These are phyloP conservation scores for Thermochaetoides thermophila DNA, from an alignment of 495 filamentous ascomycete genomes.

Conservation along the genomic window DNA sequence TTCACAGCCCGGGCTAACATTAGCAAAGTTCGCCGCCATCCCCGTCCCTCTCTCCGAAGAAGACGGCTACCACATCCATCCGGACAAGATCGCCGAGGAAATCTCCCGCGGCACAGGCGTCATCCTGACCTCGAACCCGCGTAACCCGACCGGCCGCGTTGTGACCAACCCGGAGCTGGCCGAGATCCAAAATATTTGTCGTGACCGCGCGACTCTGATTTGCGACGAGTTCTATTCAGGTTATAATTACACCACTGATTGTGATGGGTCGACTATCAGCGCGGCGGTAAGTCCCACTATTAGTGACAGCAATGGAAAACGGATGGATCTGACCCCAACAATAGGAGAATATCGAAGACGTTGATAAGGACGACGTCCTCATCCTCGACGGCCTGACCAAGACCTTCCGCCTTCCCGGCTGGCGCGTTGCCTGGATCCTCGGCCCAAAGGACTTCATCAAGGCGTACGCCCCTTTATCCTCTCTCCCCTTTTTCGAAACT, in stretches of 20 bases:
- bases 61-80: constrained; percentile 81
- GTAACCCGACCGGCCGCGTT: constrained; percentile 87
- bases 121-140: constrained; percentile 89
- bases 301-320: background rate
- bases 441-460: constrained; percentile 95
- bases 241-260: constrained; percentile 85
- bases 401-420: constrained; percentile 88
- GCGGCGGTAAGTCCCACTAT: constrained; percentile 35
- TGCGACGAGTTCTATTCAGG: constrained; percentile 96
- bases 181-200: constrained; percentile 81
- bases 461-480: constrained; percentile 33
- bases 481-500: background rate
- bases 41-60: constrained; percentile 71
- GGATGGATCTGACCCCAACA: too few relatives aligned
- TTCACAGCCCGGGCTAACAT: constrained; percentile 2
- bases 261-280: constrained; percentile 76
- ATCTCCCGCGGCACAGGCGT: constrained; percentile 77
- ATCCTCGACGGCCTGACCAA: constrained; percentile 95
- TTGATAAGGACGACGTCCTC: constrained; percentile 57
- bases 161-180: constrained; percentile 66
- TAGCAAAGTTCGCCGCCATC: constrained; percentile 72
- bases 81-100: constrained; percentile 81
- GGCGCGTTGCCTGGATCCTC: constrained; percentile 92
- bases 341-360: constrained; percentile 64
- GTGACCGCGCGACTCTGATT: constrained; percentile 77